Base-by-base conservation (phyloP, 75 land plant genomes). In the Azolla pinnata region DNA sequence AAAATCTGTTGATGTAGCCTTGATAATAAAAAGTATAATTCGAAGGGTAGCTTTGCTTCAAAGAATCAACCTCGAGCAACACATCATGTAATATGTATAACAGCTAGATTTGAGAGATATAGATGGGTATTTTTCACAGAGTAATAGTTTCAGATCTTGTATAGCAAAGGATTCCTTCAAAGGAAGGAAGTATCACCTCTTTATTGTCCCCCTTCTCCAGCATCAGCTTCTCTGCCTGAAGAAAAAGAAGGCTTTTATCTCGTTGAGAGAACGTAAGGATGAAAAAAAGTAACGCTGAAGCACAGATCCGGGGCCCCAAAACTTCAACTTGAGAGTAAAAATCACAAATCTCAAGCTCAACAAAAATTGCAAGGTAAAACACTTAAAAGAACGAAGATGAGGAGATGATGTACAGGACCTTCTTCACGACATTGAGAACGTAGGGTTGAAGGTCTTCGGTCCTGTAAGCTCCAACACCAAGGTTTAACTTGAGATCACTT, bases 381-480 rank as follows among this genome's bases (percentile, higher is more conserved):
- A 19, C 29, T 49, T 19, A 46, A 21, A 34, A 28, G 1, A 1
- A 16, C 7, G 12, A 23, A 51, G 18, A 21, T n/a, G 51, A 20
- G 2, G 34, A 16, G 23, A 25, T 32, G 52, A 48, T 26, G 62
- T 40, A 10, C 2, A 29, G 31, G 16, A 89, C 98, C 96, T 89
- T 93, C 65, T 89, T 93, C 24, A 93, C 98, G 27, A 93, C 98
- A 61, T 86, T 66, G 50, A 93, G 78, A 44, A 93, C 98, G 52
- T 85, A 93, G 48, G 98, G 98, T 52, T 93, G 98, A 8, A 93
- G 84, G n/a, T 93, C 96, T 60, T 93, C 98, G 1, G 98, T 93
- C 20, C 96, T 81, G 67, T 93, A 93, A 21, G 90, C 98, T 14
- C 98, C 96, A 45, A 93, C 96, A 23, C 98, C 96, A 69, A 93